phyloP scores from a whole-genome alignment of 2,329 filamentous ascomycete species.

The Fusarium graminum region DNA sequence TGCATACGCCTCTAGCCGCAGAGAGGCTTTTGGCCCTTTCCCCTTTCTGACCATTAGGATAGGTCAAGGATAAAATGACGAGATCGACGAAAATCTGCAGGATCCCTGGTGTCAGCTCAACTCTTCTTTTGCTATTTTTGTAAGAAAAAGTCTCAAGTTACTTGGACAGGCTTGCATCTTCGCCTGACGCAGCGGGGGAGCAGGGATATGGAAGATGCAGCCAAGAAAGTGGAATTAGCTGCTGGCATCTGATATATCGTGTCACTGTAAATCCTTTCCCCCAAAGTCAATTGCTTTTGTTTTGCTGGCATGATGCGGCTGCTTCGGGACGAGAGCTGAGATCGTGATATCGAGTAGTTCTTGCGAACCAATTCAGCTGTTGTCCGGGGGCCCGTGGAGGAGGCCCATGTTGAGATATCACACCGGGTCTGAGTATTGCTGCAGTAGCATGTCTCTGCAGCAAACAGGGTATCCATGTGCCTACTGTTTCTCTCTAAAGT shows the following conservation, averaged over 20 bases:
- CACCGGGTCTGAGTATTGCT: not conserved
- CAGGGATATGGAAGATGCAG: constrained; percentile 12
- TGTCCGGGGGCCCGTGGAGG: not conserved
- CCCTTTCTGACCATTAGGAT: not conserved
- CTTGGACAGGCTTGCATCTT: not conserved
- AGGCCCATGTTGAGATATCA: not conserved
- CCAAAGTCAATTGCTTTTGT: not conserved
- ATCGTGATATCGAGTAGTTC: constrained; percentile 1
- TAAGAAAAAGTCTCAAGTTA: not conserved
- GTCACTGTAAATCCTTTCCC: not conserved
- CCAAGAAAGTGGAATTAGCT: constrained; percentile 18
- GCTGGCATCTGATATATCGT: constrained; percentile 7
- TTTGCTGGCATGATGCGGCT: not conserved
- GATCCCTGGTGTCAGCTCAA: not conserved
- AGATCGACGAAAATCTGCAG: not conserved
- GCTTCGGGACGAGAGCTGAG: constrained; percentile 1
- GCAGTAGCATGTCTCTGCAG: constrained; percentile 7
- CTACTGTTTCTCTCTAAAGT: not conserved
- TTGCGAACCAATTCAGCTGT: not conserved
- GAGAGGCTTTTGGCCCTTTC: not conserved
- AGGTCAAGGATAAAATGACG: not conserved
- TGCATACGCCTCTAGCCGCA: constrained; percentile 1
- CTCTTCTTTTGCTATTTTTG: constrained; percentile 20
- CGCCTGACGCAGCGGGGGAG: not conserved
- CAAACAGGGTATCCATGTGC: not conserved